A percentile compares a stretch with the other conserved stretches of the same genome.
Conservation (phyloP, 2,329 filamentous ascomycete genomes). For the Apiospora saccharicola region DNA sequence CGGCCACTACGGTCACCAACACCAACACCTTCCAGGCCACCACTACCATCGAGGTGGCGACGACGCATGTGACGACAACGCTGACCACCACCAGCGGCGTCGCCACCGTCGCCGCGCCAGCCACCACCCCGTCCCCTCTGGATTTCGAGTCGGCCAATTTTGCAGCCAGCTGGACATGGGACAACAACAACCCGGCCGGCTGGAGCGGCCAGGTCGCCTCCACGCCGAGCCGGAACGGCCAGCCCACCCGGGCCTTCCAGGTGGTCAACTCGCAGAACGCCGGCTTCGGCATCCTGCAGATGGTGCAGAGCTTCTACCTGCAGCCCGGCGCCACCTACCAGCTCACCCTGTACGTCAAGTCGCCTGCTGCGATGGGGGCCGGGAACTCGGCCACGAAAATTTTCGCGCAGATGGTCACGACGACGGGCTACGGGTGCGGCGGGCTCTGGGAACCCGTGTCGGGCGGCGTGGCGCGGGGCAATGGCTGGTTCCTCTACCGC, state of each 20-base stretch:
- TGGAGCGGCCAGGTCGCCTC: neutral
- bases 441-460: neutral
- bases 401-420: neutral
- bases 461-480: too few relatives aligned
- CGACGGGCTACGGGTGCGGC: neutral
- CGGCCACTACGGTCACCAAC: neutral
- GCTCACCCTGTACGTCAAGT: neutral
- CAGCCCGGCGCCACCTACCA: neutral
- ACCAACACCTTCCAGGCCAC: neutral
- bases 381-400: neutral
- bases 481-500: too few relatives aligned
- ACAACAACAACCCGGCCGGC: neutral
- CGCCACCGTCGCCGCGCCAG: neutral
- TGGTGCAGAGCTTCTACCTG: neutral
- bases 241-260: neutral
- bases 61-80: neutral
- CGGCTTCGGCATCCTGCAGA: neutral
- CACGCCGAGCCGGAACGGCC: neutral
- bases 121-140: neutral
- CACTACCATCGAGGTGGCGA: neutral
- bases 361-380: neutral
- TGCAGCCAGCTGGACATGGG: neutral
- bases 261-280: neutral
- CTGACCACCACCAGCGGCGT: neutral
- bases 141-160: neutral